phyloP scores from a whole-genome alignment of 495 filamentous ascomycete genomes.

The Neurospora terricola region DNA sequence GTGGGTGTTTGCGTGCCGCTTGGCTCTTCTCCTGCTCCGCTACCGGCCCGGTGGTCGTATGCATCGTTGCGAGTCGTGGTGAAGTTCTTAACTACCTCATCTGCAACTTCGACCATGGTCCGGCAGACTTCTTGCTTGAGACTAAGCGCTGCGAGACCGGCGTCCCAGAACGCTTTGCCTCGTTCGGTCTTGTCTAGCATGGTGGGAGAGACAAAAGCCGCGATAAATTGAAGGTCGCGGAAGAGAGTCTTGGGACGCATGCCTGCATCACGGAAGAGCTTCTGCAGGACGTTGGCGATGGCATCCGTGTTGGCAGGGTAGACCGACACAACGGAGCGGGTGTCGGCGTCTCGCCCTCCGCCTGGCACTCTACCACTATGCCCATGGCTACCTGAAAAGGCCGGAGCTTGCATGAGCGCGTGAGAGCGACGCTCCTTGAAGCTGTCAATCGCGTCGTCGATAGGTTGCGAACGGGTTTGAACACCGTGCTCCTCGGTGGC shows the following conservation, averaged over 20 bases:
- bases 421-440: constrained; percentile 59
- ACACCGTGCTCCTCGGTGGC: constrained; percentile 20
- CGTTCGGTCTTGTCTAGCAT: constrained; percentile 76
- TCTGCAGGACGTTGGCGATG: constrained; percentile 69
- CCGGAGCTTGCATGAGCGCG: constrained; percentile 31
- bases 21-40: constrained; percentile 8
- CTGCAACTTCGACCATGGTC: constrained; percentile 81
- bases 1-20: constrained; percentile 8
- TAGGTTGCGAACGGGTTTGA: constrained; percentile 27
- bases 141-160: constrained; percentile 74
- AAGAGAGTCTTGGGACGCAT: constrained; percentile 86
- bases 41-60: constrained; percentile 13
- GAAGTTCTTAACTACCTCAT: constrained; percentile 58
- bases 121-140: constrained; percentile 84
- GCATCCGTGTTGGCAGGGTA: constrained; percentile 52
- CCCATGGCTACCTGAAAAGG: constrained; percentile 13
- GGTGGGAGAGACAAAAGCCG: constrained; percentile 74
- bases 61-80: constrained; percentile 29
- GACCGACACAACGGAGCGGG: constrained; percentile 32
- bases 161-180: constrained; percentile 92
- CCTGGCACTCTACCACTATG: constrained; percentile 17
- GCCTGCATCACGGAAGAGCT: constrained; percentile 64
- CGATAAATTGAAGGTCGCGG: constrained; percentile 91
- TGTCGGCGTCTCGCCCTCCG: constrained; percentile 24
- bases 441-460: constrained; percentile 59